These are phyloP conservation scores for Litchi chinensis DNA, from an alignment of 345 rosid genomes.

Conservation along the genomic window DNA sequence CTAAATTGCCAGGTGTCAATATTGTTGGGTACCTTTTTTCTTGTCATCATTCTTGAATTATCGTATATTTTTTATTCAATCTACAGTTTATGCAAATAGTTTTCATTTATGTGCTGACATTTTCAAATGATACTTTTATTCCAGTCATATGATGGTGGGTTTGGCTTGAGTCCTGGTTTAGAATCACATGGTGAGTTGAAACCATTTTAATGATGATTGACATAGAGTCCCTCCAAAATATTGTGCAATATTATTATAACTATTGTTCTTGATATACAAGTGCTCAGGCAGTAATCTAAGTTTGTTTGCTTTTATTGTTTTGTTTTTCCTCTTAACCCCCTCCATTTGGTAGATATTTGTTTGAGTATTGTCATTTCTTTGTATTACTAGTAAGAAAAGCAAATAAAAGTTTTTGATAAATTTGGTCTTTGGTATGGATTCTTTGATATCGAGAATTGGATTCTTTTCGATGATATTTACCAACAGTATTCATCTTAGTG, in stretches of 20 bases:
- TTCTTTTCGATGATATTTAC: conserved; percentile 33
- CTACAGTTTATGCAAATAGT: not conserved
- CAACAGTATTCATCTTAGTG: conserved; percentile 48
- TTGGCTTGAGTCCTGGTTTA: conserved; percentile 86
- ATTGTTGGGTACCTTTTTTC: conserved; percentile 3
- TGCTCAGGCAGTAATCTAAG: not conserved
- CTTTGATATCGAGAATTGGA: not conserved
- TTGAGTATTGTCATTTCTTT: not conserved
- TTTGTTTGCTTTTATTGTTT: not conserved
- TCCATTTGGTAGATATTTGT: not conserved
- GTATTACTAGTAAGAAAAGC: not conserved
- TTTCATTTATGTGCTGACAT: conserved; percentile 20
- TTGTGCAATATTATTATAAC: conserved; percentile 4
- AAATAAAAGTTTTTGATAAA: not conserved
- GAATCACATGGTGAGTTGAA: conserved; percentile 95
- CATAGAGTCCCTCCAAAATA: not conserved
- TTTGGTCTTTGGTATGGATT: not conserved
- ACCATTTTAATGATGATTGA: conserved; percentile 10
- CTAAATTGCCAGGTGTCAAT: conserved; percentile 72
- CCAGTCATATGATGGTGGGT: conserved; percentile 99
- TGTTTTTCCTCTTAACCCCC: not conserved
- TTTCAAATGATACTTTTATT: conserved; percentile 24
- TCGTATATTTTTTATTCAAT: conserved; percentile 21
- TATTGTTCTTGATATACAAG: not conserved
- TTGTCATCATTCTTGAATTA: not conserved